Base-by-base conservation (phyloP, 2,329 filamentous ascomycete species). In the Piedraia hortae region DNA sequence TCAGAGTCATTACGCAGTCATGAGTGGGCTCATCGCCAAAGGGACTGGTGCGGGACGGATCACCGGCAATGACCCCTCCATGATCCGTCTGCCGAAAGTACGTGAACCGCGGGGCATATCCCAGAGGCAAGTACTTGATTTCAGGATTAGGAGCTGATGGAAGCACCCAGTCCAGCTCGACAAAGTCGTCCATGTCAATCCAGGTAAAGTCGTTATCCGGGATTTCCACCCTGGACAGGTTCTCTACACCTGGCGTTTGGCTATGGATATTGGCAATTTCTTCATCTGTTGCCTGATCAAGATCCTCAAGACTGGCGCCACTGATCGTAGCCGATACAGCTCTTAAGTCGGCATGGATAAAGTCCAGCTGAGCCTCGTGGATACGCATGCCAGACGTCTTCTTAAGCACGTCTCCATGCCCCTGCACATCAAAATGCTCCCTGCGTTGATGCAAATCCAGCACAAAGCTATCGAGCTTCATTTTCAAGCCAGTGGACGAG, bases 111-210 rank as follows among this genome's bases (percentile, higher is more conserved):
- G 85, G 88, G 10, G 82, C 75, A 36, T 69, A 93, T 0, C 74
- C 80, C 5, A 97, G 57, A 0, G 88, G 88, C 24, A 97, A 48
- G 20, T 97, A 97, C 43, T 85, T 80, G 1, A 82, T 93, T 33
- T 88, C 71, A 1, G 82, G 80, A 32, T 90, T 88, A 14, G 71
- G 64, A 38, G 89, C 75, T 8, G 75, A 71, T 1, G 82, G 82
- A 12, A 91, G 48, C 24, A 90, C 80, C 82, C 82, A 93, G 41
- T 91, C 88, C 11, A 97, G 52, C 43, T 97, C 85, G 14, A 97
- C 80, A 45, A 97, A 97, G 42, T 97, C 85, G 40, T 97, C 85
- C 78, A 97, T 93, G 38, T 97, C 85, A 30, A 97, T 80, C 85
- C 85, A 97, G 24, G 70, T 78, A 33, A 78, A 67, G 38, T 97